Base-by-base conservation (phyloP, 345 rosid genomes). In the Eucalyptus dawsonii region DNA sequence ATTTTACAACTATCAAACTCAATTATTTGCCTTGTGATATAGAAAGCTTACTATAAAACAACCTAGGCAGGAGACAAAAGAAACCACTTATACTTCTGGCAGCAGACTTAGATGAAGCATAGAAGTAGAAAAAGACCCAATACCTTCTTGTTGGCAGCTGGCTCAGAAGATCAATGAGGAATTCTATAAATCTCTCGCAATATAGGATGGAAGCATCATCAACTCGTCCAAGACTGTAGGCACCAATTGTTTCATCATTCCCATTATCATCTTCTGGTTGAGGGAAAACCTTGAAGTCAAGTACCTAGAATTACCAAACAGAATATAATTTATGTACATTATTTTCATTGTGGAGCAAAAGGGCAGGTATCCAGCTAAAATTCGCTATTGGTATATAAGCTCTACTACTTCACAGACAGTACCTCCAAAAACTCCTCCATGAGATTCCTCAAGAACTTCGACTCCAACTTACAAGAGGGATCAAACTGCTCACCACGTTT, bases 101-200 rank as follows among this genome's bases (percentile, higher is more conserved):
- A 40, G 29, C 83, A 76, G 47, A 21, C 25, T 76, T 40, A 6
- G 83, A 76, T 76, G 83, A 76, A 15, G 76, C 76, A 14, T 14
- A 13, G 54, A 15, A 49, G 62, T 86, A 86, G 44, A 58, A 83
- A 22, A 21, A 62, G 42, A 91, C 37, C 37, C 44, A 54, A 50
- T 93, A 97, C 99, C 99, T 98, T 93, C 99, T 97, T 40, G 99
- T 98, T 56, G 99, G 99, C 90, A 98, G 95, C 92, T 98, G 99
- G 93, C 98, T 98, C 91, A 98, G 92, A 90, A 98, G 92, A 92
- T 98, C 99, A 86, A 98, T 98, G 89, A 98, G 98, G 94, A 98
- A 98, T 90, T 98, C 99, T 94, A 98, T 93, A 93, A 98, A 98
- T 90, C 99, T 97, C 94, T 98, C 99, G 49, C 99, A 97, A 88